phyloP scores from a whole-genome alignment of 2,329 filamentous ascomycete species.

The Diplodia mutila region DNA sequence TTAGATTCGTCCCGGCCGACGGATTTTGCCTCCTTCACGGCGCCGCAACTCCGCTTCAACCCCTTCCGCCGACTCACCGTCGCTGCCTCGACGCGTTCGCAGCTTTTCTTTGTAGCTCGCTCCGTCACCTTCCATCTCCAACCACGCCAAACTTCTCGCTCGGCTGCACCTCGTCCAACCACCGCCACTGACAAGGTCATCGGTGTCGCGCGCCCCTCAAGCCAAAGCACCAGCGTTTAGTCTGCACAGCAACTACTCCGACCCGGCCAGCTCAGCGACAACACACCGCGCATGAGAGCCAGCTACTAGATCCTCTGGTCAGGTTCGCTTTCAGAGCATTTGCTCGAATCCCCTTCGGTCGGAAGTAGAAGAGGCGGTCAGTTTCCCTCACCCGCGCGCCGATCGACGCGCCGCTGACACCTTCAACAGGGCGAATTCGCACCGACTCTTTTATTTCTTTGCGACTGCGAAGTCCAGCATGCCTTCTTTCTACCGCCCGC shows the following conservation, averaged over 20 bases:
- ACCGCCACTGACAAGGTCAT: background rate
- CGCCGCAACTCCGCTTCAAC: constrained; percentile 1
- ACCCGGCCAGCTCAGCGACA: constrained; percentile 1
- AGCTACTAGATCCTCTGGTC: constrained; percentile 37
- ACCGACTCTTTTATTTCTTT: constrained; percentile 49
- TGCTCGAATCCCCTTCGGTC: constrained; percentile 39
- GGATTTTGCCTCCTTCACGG: background rate
- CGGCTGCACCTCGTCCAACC: background rate
- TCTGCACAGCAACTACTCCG: background rate
- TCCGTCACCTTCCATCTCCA: background rate
- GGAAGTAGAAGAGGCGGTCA: constrained; percentile 46
- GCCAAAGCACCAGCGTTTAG: background rate
- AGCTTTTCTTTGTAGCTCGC: background rate
- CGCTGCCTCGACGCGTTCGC: constrained; percentile 11
- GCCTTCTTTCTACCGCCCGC: constrained; percentile 56
- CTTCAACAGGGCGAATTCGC: constrained; percentile 38
- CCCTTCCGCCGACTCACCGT: constrained; percentile 1
- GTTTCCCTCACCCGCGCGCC: constrained; percentile 27
- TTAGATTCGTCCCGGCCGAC: constrained; percentile 27
- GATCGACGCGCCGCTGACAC: constrained; percentile 8
- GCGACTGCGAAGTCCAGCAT: constrained; percentile 43
- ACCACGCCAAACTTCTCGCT: background rate
- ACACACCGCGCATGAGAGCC: constrained; percentile 41
- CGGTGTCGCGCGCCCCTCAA: background rate
- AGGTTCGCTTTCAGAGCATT: constrained; percentile 40